Conservation (phyloP, 495 filamentous ascomycete species). For the Daldinia vernicosa region DNA sequence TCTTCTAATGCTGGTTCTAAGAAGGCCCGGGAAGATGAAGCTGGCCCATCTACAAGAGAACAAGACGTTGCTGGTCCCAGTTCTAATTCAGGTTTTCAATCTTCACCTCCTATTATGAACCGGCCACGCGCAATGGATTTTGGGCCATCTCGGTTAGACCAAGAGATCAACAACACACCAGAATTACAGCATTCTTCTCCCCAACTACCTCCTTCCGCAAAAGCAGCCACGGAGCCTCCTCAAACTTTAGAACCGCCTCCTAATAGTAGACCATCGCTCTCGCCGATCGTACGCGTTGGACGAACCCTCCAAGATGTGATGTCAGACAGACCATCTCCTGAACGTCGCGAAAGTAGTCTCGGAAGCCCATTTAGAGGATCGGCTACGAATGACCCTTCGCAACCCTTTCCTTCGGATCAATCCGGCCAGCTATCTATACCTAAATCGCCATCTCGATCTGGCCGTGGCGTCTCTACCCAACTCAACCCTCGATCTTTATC, state of each 20-base stretch:
- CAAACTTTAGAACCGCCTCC: conserved; percentile 38
- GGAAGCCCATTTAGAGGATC: conserved; percentile 63
- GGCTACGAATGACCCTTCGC: conserved; percentile 38
- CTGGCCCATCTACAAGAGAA: conserved; percentile 18
- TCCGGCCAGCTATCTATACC: conserved; percentile 16
- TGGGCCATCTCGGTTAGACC: conserved; percentile 38
- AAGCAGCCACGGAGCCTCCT: conserved; percentile 31
- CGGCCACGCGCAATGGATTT: conserved; percentile 44
- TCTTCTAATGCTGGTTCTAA: conserved; percentile 53
- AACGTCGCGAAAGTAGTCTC: conserved; percentile 54
- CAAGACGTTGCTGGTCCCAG: conserved; percentile 5
- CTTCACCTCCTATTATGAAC: conserved; percentile 42
- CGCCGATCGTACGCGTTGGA: conserved; percentile 62
- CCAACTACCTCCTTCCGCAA: conserved; percentile 45
- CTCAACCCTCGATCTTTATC: conserved; percentile 23
- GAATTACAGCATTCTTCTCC: conserved; percentile 47
- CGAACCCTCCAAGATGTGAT: conserved; percentile 61
- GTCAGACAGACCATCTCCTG: conserved; percentile 61
- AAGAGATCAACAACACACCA: conserved; percentile 42
- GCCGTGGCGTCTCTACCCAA: conserved; percentile 11
- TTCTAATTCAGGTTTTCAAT: conserved; percentile 34
- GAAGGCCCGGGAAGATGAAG: conserved; percentile 33
- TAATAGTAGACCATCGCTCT: conserved; percentile 53
- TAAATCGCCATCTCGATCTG: conserved; percentile 36
- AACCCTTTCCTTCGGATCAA: conserved; percentile 20